phyloP scores from a whole-genome alignment of 768 basidiomycete genomes.

The Boletus subparvulus region DNA sequence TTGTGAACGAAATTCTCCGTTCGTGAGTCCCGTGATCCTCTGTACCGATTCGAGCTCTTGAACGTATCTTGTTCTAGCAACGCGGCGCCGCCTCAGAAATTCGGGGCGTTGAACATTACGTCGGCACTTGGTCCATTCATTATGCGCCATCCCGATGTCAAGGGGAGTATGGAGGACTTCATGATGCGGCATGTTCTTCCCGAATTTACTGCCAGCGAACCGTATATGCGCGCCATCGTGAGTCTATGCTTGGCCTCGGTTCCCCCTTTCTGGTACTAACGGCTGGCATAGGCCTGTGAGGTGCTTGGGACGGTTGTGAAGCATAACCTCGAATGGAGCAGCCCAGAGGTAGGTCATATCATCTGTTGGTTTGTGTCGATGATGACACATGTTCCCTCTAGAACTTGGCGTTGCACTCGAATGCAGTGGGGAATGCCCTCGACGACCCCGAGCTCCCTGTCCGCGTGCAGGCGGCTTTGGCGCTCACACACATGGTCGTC shows the following conservation, averaged over 20 bases:
- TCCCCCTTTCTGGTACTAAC: not conserved
- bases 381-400: slow-evolving; percentile 25
- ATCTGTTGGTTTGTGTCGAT: not conserved
- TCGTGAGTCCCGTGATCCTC: slow-evolving; percentile 43
- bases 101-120: slow-evolving; percentile 84
- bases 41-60: not conserved
- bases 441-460: slow-evolving; percentile 83
- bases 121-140: slow-evolving; percentile 74
- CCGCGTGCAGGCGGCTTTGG: slow-evolving; percentile 77
- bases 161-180: slow-evolving; percentile 74
- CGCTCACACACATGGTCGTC: slow-evolving; percentile 73
- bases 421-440: slow-evolving; percentile 61
- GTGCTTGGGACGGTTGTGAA: slow-evolving; percentile 75
- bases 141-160: slow-evolving; percentile 82
- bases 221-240: slow-evolving; percentile 78
- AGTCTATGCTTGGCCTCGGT: slow-evolving; percentile 28
- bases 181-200: slow-evolving; percentile 71
- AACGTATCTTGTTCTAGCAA: slow-evolving; percentile 31
- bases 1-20: slow-evolving; percentile 72
- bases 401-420: slow-evolving; percentile 64
- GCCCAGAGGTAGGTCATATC: slow-evolving; percentile 49
- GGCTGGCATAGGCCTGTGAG: slow-evolving; percentile 64
- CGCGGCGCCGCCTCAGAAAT: slow-evolving; percentile 62
- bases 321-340: slow-evolving; percentile 63
- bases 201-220: slow-evolving; percentile 62